Conservation (phyloP, 768 basidiomycete genomes). For the Boletus reticuloceps region DNA sequence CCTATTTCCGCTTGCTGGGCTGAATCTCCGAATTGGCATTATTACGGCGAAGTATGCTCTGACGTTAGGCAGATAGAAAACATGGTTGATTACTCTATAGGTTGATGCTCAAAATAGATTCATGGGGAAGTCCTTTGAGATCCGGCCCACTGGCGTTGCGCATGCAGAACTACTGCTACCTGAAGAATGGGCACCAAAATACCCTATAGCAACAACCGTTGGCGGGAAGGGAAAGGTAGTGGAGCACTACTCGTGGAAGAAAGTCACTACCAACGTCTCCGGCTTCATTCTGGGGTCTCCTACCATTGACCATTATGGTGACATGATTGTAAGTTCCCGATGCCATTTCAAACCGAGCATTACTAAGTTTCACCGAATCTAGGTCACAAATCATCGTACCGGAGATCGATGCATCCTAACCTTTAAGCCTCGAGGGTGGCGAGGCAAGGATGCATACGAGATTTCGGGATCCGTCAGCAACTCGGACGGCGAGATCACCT, state of each 20-base stretch:
- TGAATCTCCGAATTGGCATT: constrained; percentile 86
- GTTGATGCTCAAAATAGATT: constrained; percentile 98
- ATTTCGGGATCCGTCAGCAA: constrained; percentile 85
- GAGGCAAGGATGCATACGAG: constrained; percentile 88
- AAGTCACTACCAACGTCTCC: constrained; percentile 87
- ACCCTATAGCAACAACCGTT: constrained; percentile 54
- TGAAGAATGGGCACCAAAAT: constrained; percentile 55
- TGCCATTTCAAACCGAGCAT: not conserved
- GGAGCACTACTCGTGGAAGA: constrained; percentile 96
- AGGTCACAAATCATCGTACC: constrained; percentile 87
- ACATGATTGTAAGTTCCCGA: constrained; percentile 72
- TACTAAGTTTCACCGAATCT: constrained; percentile 6
- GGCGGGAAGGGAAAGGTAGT: constrained; percentile 53
- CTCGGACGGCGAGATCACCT: constrained; percentile 57
- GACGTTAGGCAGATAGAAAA: not conserved
- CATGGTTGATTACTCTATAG: constrained; percentile 33
- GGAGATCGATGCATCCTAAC: constrained; percentile 84
- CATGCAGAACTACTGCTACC: constrained; percentile 84
- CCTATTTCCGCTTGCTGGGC: constrained; percentile 96
- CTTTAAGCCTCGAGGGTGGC: constrained; percentile 96
- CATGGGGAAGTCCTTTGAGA: constrained; percentile 95
- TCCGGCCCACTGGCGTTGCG: constrained; percentile 91
- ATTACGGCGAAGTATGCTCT: constrained; percentile 73
- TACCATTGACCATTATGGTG: constrained; percentile 90
- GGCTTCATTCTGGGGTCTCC: constrained; percentile 91